Base-by-base conservation (phyloP, 2,329 filamentous ascomycete genomes). In the Pezicula carpinea region DNA sequence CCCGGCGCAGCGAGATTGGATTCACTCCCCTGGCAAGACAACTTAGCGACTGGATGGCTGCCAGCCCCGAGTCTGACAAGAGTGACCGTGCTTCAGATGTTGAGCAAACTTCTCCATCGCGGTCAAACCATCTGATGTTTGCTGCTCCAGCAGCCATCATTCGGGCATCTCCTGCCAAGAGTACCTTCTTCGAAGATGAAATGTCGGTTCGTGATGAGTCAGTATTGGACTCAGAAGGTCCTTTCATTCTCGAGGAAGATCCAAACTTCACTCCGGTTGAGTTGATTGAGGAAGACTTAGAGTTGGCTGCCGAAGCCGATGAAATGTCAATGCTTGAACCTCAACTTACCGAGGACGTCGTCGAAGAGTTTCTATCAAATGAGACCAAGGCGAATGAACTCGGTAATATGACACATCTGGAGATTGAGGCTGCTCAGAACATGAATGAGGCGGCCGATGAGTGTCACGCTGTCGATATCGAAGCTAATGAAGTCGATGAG, bases 1-100 rank as follows among this genome's bases (percentile, higher is more conserved):
- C 49, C 6, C 42, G 33, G 10, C 47, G 36, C 34, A 51, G 52
- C 14, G 66, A 68, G 15, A 60, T 79, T 43, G 80, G 81, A 2
- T 84, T 87, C 52, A 85, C 82, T 1, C 80, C 82, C 19, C 67
- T 89, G 32, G 79, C 79, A 4, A 69, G 76, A 32, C 76, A 83
- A 56, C 67, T 88, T 4, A 75, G 70, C 49, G 72, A 74, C 19
- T 89, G 85, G 85, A 74, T 75, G 53, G 72, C 83, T 1, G 71
- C 71, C 19, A 85, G 79, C 53, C 80, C 81, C 3, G 59, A 63
- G 52, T 60, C 57, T n/a, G 52, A 56, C n/a, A 34, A 35, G 10
- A 23, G 38, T n/a, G 22, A 22, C 13, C 46, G 43, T 6, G 23
- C 19, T 4, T 43, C 43, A 8, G 43, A 48, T 13, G 26, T 32